Percentiles rank a stretch among this genome's conserved stretches.
Evolutionary conservation across 1,139 yeast genomes (phyloP).

Genomic region (Blastobotrys ciferrii): DNA sequence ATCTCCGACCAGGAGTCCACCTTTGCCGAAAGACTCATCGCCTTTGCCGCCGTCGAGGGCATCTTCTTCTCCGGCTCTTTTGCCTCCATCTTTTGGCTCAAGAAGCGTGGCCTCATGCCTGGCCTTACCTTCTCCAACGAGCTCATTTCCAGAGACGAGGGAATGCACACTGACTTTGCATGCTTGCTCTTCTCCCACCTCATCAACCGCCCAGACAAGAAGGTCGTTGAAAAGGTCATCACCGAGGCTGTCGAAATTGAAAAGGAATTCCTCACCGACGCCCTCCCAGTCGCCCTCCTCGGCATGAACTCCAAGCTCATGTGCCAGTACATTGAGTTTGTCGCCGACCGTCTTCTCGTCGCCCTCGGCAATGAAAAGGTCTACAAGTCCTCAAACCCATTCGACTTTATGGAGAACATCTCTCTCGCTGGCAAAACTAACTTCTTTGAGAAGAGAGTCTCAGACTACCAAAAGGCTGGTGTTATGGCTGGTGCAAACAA

Average conservation of each 20-base stretch:
- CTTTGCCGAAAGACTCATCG: constrained; percentile 93
- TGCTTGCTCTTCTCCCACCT: constrained; percentile 92
- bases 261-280: constrained; percentile 90
- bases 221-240: constrained; percentile 78
- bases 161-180: constrained; percentile 97
- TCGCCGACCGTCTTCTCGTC: constrained; percentile 89
- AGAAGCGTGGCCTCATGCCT: constrained; percentile 97
- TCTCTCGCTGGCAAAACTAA: constrained; percentile 97
- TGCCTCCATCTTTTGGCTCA: constrained; percentile 97
- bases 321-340: constrained; percentile 97
- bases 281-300: constrained; percentile 83
- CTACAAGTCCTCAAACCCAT: constrained; percentile 88
- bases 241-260: constrained; percentile 95
- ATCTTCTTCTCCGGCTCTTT: constrained; percentile 96
- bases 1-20: constrained; percentile 81
- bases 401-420: constrained; percentile 97
- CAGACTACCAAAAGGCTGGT: constrained; percentile 99
- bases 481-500: constrained; percentile 69
- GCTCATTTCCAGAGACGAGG: constrained; percentile 96
- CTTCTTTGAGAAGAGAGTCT: constrained; percentile 97
- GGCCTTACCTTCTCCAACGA: constrained; percentile 97
- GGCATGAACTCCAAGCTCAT: constrained; percentile 92
- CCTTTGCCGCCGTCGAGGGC: constrained; percentile 99
- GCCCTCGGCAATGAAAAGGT: constrained; percentile 87
- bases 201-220: constrained; percentile 78